These are phyloP conservation scores for Butyriboletus appendiculatus DNA, from an alignment of 1,284 basidiomycete species.

Conservation along the genomic window DNA sequence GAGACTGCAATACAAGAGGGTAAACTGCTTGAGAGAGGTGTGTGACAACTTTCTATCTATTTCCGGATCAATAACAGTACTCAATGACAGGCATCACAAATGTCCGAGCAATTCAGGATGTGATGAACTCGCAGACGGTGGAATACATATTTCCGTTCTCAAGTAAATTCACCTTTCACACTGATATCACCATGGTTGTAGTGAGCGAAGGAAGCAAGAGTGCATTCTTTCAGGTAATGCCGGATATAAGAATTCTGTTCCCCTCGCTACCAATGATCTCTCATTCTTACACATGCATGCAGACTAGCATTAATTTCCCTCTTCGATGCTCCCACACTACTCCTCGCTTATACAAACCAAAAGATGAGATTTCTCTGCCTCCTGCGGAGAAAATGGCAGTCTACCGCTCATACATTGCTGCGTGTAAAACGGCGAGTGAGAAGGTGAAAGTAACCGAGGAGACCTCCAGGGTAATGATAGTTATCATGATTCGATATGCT, in stretches of 20 bases:
- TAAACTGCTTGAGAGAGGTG: slow-evolving; percentile 61
- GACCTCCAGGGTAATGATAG: slow-evolving; percentile 50
- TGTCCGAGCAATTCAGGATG: slow-evolving; percentile 66
- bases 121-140: slow-evolving; percentile 70
- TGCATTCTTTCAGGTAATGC: slow-evolving; percentile 60
- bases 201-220: slow-evolving; percentile 68
- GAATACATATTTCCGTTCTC: slow-evolving; percentile 78
- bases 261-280: background rate
- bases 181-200: slow-evolving; percentile 69
- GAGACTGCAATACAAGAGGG: slow-evolving; percentile 72
- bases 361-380: slow-evolving; percentile 46
- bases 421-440: slow-evolving; percentile 46
- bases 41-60: slow-evolving; percentile 5
- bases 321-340: slow-evolving; percentile 34
- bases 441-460: slow-evolving; percentile 52
- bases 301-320: slow-evolving; percentile 59
- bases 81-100: slow-evolving; percentile 60
- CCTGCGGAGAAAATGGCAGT: slow-evolving; percentile 44
- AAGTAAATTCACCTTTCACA: slow-evolving; percentile 72
- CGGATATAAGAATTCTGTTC: background rate
- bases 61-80: background rate
- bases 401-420: slow-evolving; percentile 57
- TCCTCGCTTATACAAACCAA: slow-evolving; percentile 48
- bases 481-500: background rate
- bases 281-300: background rate